phyloP scores from a whole-genome alignment of 2,329 filamentous ascomycete genomes.

The Exophiala dermatitidis region DNA sequence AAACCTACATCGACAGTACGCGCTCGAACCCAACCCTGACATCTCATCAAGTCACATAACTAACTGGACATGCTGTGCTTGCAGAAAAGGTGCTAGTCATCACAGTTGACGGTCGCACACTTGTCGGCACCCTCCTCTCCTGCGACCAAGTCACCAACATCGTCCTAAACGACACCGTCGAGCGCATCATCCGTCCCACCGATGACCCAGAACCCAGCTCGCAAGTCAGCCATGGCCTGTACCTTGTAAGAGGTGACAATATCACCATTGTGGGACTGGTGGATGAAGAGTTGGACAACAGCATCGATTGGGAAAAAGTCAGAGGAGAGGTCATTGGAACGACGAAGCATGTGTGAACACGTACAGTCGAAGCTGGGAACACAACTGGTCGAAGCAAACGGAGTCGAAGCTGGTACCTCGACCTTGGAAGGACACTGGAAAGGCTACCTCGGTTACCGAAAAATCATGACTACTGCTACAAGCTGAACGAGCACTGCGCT shows the following conservation, averaged over 20 bases:
- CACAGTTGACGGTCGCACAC: constrained; percentile 82
- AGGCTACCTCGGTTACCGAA: too few species aligned
- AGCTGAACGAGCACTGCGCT: too few species aligned
- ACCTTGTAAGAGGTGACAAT: constrained; percentile 89
- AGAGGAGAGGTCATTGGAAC: constrained; percentile 26
- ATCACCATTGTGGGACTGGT: constrained; percentile 85
- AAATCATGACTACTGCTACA: too few species aligned
- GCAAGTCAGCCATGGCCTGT: constrained; percentile 76
- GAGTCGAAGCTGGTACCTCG: too few species aligned
- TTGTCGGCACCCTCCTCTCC: constrained; percentile 73
- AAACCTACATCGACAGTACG: constrained; percentile 42
- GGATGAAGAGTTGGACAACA: constrained; percentile 79
- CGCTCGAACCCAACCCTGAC: not conserved
- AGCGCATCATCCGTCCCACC: constrained; percentile 79
- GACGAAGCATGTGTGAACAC: constrained; percentile 26
- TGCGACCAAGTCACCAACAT: constrained; percentile 91
- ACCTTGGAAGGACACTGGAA: too few species aligned
- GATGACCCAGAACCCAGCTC: constrained; percentile 77
- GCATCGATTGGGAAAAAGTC: constrained; percentile 89
- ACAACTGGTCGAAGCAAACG: not conserved
- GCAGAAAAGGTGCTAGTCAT: constrained; percentile 86
- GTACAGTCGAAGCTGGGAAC: too few species aligned
- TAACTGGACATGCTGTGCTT: not conserved
- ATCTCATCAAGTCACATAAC: not conserved
- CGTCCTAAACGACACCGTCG: constrained; percentile 72